These are phyloP conservation scores for Lactifluus echinatus DNA, from an alignment of 768 basidiomycete genomes.

Conservation along the genomic window DNA sequence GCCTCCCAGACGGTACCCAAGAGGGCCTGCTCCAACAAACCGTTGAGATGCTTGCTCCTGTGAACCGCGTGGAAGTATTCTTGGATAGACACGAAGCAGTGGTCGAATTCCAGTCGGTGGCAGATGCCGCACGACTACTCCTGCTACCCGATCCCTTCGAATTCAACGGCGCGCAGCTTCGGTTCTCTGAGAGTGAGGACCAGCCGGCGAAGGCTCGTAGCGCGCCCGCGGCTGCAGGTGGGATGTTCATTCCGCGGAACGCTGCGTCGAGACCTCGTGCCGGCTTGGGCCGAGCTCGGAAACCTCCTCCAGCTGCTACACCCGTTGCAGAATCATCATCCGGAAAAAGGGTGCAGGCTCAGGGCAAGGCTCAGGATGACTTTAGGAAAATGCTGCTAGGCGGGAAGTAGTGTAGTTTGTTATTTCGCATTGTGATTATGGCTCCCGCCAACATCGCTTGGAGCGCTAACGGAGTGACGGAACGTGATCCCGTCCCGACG, in stretches of 20 bases:
- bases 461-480: neutral
- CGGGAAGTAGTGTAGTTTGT: slow-evolving; percentile 17
- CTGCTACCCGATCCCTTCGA: slow-evolving; percentile 62
- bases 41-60: slow-evolving; percentile 65
- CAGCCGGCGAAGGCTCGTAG: slow-evolving; percentile 27
- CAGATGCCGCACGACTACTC: slow-evolving; percentile 75
- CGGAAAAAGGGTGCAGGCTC: slow-evolving; percentile 11
- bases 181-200: slow-evolving; percentile 47
- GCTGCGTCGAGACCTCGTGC: slow-evolving; percentile 61
- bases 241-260: slow-evolving; percentile 60
- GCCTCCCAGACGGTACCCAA: slow-evolving; percentile 68
- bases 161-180: slow-evolving; percentile 53
- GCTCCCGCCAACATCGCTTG: no score
- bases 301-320: slow-evolving; percentile 21
- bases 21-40: slow-evolving; percentile 89
- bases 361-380: slow-evolving; percentile 59
- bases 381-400: slow-evolving; percentile 71
- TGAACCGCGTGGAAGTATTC: slow-evolving; percentile 73
- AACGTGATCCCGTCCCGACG: neutral
- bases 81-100: slow-evolving; percentile 49
- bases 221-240: slow-evolving; percentile 32
- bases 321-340: slow-evolving; percentile 10
- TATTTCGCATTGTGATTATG: neutral
- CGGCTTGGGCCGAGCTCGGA: slow-evolving; percentile 56
- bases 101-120: slow-evolving; percentile 55